A percentile compares a stretch with the other conserved stretches of the same genome.
phyloP scores from a whole-genome alignment of 2,329 filamentous ascomycete species.

The Thielaviopsis ethacetica region DNA sequence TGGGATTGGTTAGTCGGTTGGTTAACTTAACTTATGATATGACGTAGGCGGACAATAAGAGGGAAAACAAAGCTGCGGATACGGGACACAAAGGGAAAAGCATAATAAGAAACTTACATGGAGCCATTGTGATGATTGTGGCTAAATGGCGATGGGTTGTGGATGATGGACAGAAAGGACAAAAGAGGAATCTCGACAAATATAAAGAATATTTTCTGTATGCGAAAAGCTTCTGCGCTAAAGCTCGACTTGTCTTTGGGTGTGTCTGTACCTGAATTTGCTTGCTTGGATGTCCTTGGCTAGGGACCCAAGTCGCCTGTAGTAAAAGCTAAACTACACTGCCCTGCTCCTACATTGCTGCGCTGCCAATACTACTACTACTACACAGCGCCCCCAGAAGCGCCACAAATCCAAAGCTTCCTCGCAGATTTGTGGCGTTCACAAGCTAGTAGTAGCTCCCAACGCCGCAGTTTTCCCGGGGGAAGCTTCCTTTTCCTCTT shows the following conservation, averaged over 20 bases:
- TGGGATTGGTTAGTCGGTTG: background rate
- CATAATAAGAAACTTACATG: constrained; percentile 8
- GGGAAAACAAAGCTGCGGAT: background rate
- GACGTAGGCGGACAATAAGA: background rate
- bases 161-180: background rate
- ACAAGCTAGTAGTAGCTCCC: background rate
- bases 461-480: background rate
- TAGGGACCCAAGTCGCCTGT: too few relatives aligned
- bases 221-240: background rate
- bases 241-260: too few relatives aligned
- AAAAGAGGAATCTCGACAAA: background rate
- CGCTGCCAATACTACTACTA: background rate
- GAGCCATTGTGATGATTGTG: constrained; percentile 10
- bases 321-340: too few relatives aligned
- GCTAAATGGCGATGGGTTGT: background rate
- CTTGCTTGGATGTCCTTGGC: too few relatives aligned
- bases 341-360: too few relatives aligned
- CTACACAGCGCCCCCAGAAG: too few relatives aligned
- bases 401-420: too few relatives aligned
- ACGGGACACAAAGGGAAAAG: background rate
- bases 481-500: background rate
- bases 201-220: background rate
- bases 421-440: background rate
- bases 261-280: background rate
- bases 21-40: background rate